Base-by-base conservation (phyloP, 2,329 filamentous ascomycete genomes). In the Graphium sp. region DNA sequence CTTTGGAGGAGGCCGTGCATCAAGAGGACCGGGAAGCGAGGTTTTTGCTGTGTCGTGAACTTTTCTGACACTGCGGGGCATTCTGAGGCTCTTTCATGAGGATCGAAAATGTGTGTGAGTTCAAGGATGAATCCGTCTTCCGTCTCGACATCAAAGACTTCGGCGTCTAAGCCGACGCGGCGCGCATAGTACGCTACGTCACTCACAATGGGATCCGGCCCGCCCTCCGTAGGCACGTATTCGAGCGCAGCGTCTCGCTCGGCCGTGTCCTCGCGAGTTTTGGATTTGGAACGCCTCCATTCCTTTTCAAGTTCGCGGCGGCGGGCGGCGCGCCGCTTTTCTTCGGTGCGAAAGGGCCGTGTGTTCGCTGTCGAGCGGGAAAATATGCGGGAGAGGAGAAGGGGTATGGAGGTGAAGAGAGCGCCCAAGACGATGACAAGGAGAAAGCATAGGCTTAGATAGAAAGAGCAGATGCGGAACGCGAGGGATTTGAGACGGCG, bases 101-200 rank as follows among this genome's bases (percentile, higher is more conserved):
- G 87, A 37, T 93, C 77, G 47, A 81, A 92, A 16, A 94, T 62
- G 47, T 94, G 87, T 75, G 81, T 92, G 2, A 94, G 60, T 14
- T 79, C 72, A 35, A 94, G 78, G 25, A 94, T 70, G 45, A 93
- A 94, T 1, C 85, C 85, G 42, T 95, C 87, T 47, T 94, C 85
- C 0, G 87, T 94, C 48, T 92, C 77, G 0, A 94, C 84, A 28
- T 80, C 62, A 41, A 83, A 81, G 7, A 67, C 66, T 44, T 94
- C 85, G 15, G 83, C 69, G 35, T 94, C 83, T 1, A 95, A 62
- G 1, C 87, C 87, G 10, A 93, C 83, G 9, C 85, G 64, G 13
- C 81, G 66, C 2, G 87, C 85, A 45, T 95, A 94, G 46, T 94
- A 89, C 3, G 66, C 65, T 13, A 85, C 69, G 41, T 94, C 79